These are phyloP conservation scores for Chenopodium suecicum DNA, from an alignment of 148 eudicot species.

Conservation along the genomic window DNA sequence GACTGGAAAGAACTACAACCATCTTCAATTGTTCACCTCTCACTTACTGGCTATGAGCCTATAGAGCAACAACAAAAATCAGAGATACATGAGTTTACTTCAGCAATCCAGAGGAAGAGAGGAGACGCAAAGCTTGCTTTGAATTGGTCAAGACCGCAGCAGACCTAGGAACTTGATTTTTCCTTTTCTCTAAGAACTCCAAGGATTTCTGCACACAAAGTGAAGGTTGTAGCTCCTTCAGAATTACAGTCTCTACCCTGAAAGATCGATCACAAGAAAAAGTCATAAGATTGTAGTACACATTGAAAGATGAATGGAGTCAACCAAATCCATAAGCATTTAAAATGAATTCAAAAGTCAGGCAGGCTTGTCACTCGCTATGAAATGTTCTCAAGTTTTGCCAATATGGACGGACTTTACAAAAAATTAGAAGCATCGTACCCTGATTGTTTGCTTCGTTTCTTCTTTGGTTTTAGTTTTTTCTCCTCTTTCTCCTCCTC, in stretches of 20 bases:
- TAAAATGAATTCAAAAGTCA: background rate
- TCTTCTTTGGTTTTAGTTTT: constrained; percentile 53
- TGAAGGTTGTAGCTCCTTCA: constrained; percentile 68
- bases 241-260: constrained; percentile 66
- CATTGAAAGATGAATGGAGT: background rate
- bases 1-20: background rate
- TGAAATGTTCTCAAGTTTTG: background rate
- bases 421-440: constrained; percentile 24
- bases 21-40: background rate
- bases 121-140: constrained; percentile 72
- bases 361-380: background rate
- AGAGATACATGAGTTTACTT: constrained; percentile 26
- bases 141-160: constrained; percentile 79
- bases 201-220: constrained; percentile 69
- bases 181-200: constrained; percentile 76
- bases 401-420: background rate
- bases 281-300: background rate
- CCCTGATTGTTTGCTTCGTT: constrained; percentile 59
- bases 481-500: constrained; percentile 64
- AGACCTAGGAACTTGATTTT: constrained; percentile 66
- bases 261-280: constrained; percentile 1
- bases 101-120: constrained; percentile 66
- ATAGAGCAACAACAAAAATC: background rate
- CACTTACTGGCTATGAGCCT: constrained; percentile 5
- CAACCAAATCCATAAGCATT: background rate